Conservation (phyloP, 1,284 basidiomycete species). For the Cryptococcus amylolentus region DNA sequence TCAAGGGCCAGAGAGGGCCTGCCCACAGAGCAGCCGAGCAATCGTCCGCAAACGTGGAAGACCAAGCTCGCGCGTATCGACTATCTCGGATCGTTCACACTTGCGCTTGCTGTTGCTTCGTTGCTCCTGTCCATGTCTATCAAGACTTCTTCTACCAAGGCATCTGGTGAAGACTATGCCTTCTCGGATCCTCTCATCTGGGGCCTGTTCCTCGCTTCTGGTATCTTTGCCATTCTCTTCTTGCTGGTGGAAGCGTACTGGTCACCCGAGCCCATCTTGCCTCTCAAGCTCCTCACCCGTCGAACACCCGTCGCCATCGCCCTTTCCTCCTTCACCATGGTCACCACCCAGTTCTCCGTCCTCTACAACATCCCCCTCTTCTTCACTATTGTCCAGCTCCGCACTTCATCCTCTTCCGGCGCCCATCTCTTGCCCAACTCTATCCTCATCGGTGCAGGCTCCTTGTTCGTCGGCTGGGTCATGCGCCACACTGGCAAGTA, state of each 20-base stretch:
- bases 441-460: constrained; percentile 68
- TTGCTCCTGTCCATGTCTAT: constrained; percentile 73
- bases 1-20: not conserved
- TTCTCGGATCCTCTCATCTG: constrained; percentile 70
- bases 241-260: constrained; percentile 66
- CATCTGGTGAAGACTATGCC: constrained; percentile 26
- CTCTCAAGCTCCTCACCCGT: constrained; percentile 63
- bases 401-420: constrained; percentile 70
- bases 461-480: constrained; percentile 77
- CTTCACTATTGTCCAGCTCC: constrained; percentile 77
- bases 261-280: constrained; percentile 77
- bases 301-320: constrained; percentile 72
- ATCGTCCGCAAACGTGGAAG: constrained; percentile 38
- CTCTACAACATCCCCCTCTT: constrained; percentile 86
- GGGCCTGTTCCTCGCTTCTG: constrained; percentile 61
- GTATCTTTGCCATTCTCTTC: constrained; percentile 59
- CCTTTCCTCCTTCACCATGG: constrained; percentile 63
- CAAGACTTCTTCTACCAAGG: constrained; percentile 56
- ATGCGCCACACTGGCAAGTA: constrained; percentile 81
- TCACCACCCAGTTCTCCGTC: constrained; percentile 72
- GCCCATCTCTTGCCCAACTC: constrained; percentile 72
- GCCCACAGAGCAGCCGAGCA: not conserved
- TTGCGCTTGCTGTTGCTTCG: constrained; percentile 68
- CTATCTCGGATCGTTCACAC: constrained; percentile 70
- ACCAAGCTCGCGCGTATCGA: constrained; percentile 74